These are phyloP conservation scores for Jatropha podagrica DNA, from an alignment of 441 rosid species.

Conservation along the genomic window DNA sequence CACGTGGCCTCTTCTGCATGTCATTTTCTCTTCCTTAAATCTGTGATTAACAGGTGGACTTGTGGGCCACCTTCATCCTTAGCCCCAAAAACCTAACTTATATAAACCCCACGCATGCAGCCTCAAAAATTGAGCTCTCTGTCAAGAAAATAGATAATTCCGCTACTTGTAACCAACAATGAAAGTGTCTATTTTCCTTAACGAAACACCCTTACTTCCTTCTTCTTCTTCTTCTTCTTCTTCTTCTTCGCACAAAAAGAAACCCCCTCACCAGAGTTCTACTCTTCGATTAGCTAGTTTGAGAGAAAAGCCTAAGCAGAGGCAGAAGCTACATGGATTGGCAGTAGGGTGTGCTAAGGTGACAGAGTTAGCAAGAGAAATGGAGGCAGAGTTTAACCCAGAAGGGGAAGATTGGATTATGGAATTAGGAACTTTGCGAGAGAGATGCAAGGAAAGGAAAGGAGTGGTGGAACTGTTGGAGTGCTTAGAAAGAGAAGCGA, in stretches of 20 bases:
- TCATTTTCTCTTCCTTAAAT: neutral
- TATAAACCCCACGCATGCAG: neutral
- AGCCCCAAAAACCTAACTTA: neutral
- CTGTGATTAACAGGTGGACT: neutral
- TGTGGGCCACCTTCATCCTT: neutral
- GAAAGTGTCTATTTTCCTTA: slow-evolving; percentile 5
- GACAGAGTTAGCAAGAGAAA: slow-evolving; percentile 26
- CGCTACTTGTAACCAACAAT: neutral
- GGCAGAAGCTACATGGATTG: slow-evolving; percentile 5
- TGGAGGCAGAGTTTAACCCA: slow-evolving; percentile 31
- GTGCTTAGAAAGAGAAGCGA: slow-evolving; percentile 71
- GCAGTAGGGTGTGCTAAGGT: slow-evolving; percentile 30
- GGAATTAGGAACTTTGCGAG: slow-evolving; percentile 26
- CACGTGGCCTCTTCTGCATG: slow-evolving; percentile 13
- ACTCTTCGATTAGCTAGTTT: neutral
- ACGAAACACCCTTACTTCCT: neutral
- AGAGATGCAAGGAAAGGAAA: slow-evolving; percentile 35
- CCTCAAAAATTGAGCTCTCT: neutral
- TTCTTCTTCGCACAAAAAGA: neutral
- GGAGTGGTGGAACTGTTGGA: slow-evolving; percentile 48
- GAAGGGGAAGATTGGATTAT: slow-evolving; percentile 35
- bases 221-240: neutral
- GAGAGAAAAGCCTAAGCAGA: neutral
- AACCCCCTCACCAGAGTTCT: neutral
- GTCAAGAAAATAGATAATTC: neutral